Evolutionary conservation across 352 stramenopile genomes (phyloP), one percentile per base, ranked within the genome.

Genomic region (Aphanomyces invadans): DNA sequence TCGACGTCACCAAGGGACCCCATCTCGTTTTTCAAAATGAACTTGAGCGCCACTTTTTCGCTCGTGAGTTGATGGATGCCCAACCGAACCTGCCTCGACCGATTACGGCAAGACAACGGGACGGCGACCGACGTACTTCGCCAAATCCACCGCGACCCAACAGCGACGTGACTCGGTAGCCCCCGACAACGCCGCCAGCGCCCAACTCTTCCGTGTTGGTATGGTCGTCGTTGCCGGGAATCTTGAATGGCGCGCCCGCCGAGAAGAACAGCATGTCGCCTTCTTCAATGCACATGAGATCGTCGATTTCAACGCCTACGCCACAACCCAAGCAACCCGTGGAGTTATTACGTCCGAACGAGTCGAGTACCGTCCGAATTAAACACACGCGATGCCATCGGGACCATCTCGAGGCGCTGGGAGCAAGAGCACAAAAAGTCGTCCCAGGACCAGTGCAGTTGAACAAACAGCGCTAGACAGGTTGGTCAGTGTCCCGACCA

Each of bases 221-320:
- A 2, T 72, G 68, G 44, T 87, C 81, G 53, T 83, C 77, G 10
- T 71, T 73, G 1, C 69, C 74, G 2, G 87, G 87, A 10, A 85
- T 73, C 32, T 90, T 88, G 62, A 92, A 95, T 15, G 85, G 86
- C 21, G 73, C 78, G 0, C 82, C 83, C 1, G 82, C 87, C 2
- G 84, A 94, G 70, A 95, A 88, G 71, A 95, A 95, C 32, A 94
- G 78, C 73, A 93, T 92, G 73, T 93, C 87, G 68, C 90, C 87
- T 68, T 95, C 87, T 60, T 95, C 87, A 32, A 95, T 93, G 75
- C 84, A 89, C 87, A 94, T 95, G 70, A 92, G 86, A 72, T 95
- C 86, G 63, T 91, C 83, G 60, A 95, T 88, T 68, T 94, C 85
- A 19, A 86, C 82, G 45, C 85, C 78, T 78, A 53, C n/a, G 21